These are phyloP conservation scores for Trametes sanguinea DNA, from an alignment of 768 basidiomycete genomes.

Conservation along the genomic window DNA sequence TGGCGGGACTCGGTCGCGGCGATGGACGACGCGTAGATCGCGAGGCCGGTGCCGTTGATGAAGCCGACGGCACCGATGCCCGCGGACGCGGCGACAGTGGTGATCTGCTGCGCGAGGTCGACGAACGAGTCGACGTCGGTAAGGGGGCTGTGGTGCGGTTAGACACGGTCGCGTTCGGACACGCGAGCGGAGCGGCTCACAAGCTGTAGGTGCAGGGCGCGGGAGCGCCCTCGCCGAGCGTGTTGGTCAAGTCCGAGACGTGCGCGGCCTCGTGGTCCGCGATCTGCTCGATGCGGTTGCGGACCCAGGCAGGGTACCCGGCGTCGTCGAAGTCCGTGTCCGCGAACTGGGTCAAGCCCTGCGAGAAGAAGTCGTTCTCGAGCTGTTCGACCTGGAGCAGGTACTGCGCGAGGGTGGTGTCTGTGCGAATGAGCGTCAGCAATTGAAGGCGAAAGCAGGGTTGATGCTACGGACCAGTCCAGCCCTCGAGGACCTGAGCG, in stretches of 20 bases:
- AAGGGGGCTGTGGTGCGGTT: conserved; percentile 37
- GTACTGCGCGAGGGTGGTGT: conserved; percentile 41
- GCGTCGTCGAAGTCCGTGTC: conserved; percentile 45
- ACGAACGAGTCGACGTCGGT: conserved; percentile 47
- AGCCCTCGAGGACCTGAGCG: not conserved
- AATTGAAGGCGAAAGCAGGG: not conserved
- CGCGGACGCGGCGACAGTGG: conserved; percentile 55
- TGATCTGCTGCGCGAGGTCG: conserved; percentile 46
- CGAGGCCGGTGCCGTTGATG: conserved; percentile 36
- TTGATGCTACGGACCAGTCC: not conserved
- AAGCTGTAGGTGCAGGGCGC: conserved; percentile 21
- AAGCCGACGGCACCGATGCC: conserved; percentile 57
- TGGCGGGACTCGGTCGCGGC: conserved; percentile 58
- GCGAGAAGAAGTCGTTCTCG: conserved; percentile 44
- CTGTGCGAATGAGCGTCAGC: conserved; percentile 1
- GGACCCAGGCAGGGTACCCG: conserved; percentile 52
- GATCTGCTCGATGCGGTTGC: conserved; percentile 53
- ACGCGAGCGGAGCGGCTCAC: not conserved
- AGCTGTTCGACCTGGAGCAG: conserved; percentile 51
- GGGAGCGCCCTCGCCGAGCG: conserved; percentile 32
- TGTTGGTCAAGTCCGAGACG: conserved; percentile 49
- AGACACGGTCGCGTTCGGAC: not conserved
- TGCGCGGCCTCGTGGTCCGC: conserved; percentile 55
- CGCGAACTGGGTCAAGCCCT: conserved; percentile 47
- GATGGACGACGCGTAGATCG: conserved; percentile 36